Conservation (phyloP, 2,329 filamentous ascomycete genomes). For the Nothophaeocryptopus gaeumannii region DNA sequence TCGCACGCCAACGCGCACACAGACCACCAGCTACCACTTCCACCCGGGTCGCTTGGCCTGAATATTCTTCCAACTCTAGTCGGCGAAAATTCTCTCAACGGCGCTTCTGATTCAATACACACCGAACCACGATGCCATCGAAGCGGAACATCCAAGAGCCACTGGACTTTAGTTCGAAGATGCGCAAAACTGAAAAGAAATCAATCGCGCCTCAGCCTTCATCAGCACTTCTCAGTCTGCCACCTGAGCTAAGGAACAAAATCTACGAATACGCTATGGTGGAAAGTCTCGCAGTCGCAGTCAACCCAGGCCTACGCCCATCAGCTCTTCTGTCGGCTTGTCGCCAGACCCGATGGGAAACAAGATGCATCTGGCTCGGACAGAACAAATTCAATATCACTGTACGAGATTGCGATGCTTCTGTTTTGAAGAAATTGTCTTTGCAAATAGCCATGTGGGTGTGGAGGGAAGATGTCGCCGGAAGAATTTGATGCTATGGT, state of each 20-base stretch:
- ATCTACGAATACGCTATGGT: slow-evolving; percentile 2
- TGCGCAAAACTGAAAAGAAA: too few species aligned
- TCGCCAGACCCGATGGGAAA: background rate
- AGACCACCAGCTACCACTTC: too few species aligned
- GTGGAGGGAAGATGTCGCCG: background rate
- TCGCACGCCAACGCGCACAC: too few species aligned
- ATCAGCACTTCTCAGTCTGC: background rate
- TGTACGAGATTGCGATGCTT: background rate
- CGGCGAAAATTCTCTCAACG: too few species aligned
- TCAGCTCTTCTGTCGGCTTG: background rate
- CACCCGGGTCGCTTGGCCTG: too few species aligned
- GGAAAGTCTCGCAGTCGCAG: background rate
- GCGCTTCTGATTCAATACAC: too few species aligned
- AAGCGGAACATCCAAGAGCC: too few species aligned
- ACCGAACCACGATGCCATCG: too few species aligned
- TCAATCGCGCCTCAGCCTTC: too few species aligned
- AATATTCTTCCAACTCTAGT: too few species aligned
- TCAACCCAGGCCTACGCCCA: background rate
- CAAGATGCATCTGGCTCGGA: background rate
- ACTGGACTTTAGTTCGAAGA: too few species aligned
- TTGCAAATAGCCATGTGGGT: too few species aligned
- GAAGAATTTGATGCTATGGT: slow-evolving; percentile 3
- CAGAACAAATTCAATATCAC: background rate
- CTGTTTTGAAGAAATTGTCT: background rate
- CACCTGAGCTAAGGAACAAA: slow-evolving; percentile 3